A percentile compares a stretch with the other conserved stretches of the same genome.
phyloP scores from a whole-genome alignment of 169 alveolate species.

The Babesia ovis region DNA sequence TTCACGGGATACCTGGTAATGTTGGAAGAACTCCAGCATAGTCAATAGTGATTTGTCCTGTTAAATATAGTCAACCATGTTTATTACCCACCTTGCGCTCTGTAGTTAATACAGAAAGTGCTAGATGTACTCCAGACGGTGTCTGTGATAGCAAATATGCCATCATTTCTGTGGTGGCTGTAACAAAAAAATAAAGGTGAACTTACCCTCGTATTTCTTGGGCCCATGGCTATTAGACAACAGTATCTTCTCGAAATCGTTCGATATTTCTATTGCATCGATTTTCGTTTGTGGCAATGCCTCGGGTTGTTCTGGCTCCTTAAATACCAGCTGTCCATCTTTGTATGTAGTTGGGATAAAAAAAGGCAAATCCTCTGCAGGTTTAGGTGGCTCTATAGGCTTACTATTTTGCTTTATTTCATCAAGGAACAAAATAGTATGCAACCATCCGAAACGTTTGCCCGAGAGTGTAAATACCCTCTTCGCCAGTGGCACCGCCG shows the following conservation, averaged over 20 bases:
- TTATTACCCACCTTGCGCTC: conserved; percentile 20
- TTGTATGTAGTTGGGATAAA: conserved; percentile 66
- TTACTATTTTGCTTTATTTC: conserved; percentile 58
- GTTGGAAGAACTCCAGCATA: conserved; percentile 42
- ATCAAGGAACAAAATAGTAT: conserved; percentile 50
- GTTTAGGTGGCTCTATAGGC: conserved; percentile 61
- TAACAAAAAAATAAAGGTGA: neutral
- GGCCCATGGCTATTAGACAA: neutral
- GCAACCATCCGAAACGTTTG: conserved; percentile 30
- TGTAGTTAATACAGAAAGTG: conserved; percentile 31
- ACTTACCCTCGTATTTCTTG: conserved; percentile 45
- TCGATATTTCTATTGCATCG: neutral
- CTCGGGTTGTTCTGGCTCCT: conserved; percentile 43
- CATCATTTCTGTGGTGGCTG: conserved; percentile 46
- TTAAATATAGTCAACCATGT: too few species aligned
- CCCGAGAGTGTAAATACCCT: conserved; percentile 63
- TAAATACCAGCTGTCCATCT: conserved; percentile 66
- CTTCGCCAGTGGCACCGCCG: conserved; percentile 25
- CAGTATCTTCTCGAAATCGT: conserved; percentile 39
- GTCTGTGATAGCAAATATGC: conserved; percentile 40
- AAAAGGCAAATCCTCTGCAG: conserved; percentile 60
- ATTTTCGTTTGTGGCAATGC: conserved; percentile 10
- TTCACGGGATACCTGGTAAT: conserved; percentile 19
- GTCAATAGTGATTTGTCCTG: conserved; percentile 43
- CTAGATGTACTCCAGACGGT: conserved; percentile 60